Evolutionary conservation across 331 rosid genomes (phyloP).

Genomic region (Stylosanthes scabra): DNA sequence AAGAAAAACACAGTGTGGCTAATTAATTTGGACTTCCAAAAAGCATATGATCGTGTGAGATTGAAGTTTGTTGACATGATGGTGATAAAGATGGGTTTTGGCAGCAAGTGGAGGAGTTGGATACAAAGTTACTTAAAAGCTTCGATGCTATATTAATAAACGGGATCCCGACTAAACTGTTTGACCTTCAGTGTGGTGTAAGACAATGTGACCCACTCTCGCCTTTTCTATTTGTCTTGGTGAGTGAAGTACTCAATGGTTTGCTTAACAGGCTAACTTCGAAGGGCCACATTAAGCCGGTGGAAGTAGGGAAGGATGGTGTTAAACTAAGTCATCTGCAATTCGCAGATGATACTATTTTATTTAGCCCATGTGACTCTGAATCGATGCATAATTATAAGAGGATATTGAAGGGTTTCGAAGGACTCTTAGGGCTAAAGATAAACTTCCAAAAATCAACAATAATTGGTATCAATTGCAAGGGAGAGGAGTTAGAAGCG

Average conservation of each 20-base stretch:
- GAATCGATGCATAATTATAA: no score
- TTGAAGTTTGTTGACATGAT: not conserved
- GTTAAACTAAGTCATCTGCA: not conserved
- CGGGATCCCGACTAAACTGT: not conserved
- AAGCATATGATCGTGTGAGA: not conserved
- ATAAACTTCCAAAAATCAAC: no score
- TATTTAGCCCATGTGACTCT: not conserved
- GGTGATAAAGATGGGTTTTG: not conserved
- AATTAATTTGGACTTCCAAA: not conserved
- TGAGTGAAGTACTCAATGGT: not conserved
- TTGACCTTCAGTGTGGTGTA: not conserved
- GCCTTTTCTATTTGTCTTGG: not conserved
- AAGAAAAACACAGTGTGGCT: no score
- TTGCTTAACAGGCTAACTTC: not conserved
- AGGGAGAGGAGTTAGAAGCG: no score
- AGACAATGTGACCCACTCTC: not conserved
- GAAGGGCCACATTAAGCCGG: not conserved
- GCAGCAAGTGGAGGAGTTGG: not conserved
- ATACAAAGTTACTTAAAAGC: not conserved
- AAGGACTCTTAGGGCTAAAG: not conserved
- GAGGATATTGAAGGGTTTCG: not conserved
- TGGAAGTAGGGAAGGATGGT: not conserved
- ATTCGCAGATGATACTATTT: not conserved
- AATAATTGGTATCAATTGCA: not conserved
- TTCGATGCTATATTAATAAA: not conserved